phyloP scores from a whole-genome alignment of 2,329 filamentous ascomycete genomes.

The Microcyclosporella mali region DNA sequence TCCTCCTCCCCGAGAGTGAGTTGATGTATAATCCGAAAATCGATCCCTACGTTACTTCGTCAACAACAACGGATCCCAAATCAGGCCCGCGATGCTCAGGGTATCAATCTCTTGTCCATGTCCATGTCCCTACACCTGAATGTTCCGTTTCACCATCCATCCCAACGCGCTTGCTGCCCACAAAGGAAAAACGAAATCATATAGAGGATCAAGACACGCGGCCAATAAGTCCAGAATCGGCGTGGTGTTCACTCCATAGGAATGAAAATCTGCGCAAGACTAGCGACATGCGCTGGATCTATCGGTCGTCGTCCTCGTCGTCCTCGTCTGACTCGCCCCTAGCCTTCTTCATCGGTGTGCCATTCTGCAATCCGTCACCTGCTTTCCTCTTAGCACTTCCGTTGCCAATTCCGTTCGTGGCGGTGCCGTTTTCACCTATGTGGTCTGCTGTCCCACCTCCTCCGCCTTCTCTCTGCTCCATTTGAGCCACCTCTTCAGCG shows the following conservation, averaged over 20 bases:
- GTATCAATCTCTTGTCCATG: slow-evolving; percentile 6
- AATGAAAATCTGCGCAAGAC: slow-evolving; percentile 2
- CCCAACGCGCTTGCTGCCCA: not conserved
- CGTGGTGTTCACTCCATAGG: not conserved
- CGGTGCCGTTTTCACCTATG: slow-evolving; percentile 31
- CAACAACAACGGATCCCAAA: slow-evolving; percentile 3
- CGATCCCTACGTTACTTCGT: slow-evolving; percentile 10
- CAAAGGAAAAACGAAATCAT: not conserved
- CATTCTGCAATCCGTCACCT: slow-evolving; percentile 30
- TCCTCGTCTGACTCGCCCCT: slow-evolving; percentile 28
- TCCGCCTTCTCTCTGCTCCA: slow-evolving; percentile 60
- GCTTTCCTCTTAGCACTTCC: slow-evolving; percentile 47
- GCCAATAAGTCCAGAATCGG: too few species aligned
- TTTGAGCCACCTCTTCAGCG: slow-evolving; percentile 86
- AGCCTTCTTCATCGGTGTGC: slow-evolving; percentile 24
- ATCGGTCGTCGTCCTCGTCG: slow-evolving; percentile 35
- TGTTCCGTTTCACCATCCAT: not conserved
- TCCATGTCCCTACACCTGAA: not conserved
- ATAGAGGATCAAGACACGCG: not conserved
- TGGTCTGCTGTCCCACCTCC: slow-evolving; percentile 34
- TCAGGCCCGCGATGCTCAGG: slow-evolving; percentile 3
- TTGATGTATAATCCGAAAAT: too few species aligned
- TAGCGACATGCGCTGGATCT: not conserved
- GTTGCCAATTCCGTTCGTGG: slow-evolving; percentile 17
- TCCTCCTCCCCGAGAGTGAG: too few species aligned